A percentile compares a stretch with the other conserved stretches of the same genome.
These are phyloP conservation scores for Sphaerulina populicola DNA, from an alignment of 2,329 filamentous ascomycete genomes.

Conservation along the genomic window DNA sequence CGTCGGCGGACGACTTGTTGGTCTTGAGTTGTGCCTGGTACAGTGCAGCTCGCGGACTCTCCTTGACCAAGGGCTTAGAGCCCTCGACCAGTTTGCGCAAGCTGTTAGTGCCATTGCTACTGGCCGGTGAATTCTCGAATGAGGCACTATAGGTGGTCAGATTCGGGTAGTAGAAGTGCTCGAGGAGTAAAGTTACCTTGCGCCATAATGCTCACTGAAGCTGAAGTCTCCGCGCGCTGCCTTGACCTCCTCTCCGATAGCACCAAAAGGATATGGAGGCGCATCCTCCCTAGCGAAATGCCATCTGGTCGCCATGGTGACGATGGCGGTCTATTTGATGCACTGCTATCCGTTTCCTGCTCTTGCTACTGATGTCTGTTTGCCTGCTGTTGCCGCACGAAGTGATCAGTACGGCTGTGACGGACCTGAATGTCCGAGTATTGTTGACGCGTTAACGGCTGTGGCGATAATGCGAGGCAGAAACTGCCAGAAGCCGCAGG, in stretches of 20 bases:
- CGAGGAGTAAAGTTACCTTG: background rate
- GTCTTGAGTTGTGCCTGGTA: background rate
- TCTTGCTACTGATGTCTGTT: background rate
- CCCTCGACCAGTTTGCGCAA: conserved; percentile 4
- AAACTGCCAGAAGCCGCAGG: background rate
- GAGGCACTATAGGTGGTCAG: conserved; percentile 1
- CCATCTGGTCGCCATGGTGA: background rate
- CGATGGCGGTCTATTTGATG: background rate
- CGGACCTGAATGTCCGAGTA: background rate
- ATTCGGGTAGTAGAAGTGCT: background rate
- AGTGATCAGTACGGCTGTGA: background rate
- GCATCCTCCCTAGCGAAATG: background rate
- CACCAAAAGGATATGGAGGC: background rate
- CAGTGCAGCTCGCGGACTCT: conserved; percentile 3
- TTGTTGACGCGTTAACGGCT: background rate
- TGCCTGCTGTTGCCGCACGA: background rate
- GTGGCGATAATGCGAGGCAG: background rate
- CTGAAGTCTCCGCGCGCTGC: background rate
- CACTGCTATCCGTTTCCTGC: background rate
- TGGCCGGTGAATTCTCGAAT: background rate
- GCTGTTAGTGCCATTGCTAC: background rate
- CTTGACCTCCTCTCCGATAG: conserved; percentile 6
- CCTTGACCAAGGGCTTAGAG: conserved; percentile 4
- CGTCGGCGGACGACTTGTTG: background rate
- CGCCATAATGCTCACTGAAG: conserved; percentile 3